Evolutionary conservation across 2,329 filamentous ascomycete genomes (phyloP), one percentile per base, ranked within the genome.

Genomic region (Aspergillus aculeatinus): DNA sequence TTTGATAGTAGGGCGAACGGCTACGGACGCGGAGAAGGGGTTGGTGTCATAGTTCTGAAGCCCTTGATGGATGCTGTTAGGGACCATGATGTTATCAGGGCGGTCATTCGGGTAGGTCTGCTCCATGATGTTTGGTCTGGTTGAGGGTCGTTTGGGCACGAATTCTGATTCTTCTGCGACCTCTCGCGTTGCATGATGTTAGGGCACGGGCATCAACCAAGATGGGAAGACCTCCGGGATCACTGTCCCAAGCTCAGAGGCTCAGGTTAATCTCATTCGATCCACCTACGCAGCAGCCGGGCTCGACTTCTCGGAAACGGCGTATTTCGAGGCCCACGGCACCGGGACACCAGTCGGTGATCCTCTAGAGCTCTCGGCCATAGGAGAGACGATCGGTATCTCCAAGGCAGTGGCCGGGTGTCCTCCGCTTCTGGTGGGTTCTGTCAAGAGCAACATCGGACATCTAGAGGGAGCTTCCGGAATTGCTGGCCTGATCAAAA

Each of bases 31-130:
- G 81, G 79, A 4, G 84, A 86, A 58, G 82, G 82, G 0, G 66
- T 83, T 11, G 77, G 76, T 0, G 69, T 74, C 0, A 60, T 86
- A 0, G 69, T 85, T 0, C 61, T 87, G 0, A 86, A 86, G 67
- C 72, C 68, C 1, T 65, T 85, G 0, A 68, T 64, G 2, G 68
- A 75, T 1, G 85, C 85, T 0, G 52, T 85, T 2, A 65, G 51
- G 0, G 77, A 81, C 60, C 74, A 73, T 0, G 78, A 81, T 54
- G 61, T 70, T 2, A 77, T 82, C 48, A 68, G 77, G 29, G 69
- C 70, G 35, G 62, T 73, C n/a, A 69, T 74, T 19, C 65, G 68
- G 4, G 66, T 55, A 21, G 19, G 19, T 21, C 19, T 21, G 19
- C 19, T 21, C 19, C 19, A 21, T 21, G 19, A 21, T 21, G 19